Base-by-base conservation (phyloP, 1,284 basidiomycete genomes). In the Mycena sp. region DNA sequence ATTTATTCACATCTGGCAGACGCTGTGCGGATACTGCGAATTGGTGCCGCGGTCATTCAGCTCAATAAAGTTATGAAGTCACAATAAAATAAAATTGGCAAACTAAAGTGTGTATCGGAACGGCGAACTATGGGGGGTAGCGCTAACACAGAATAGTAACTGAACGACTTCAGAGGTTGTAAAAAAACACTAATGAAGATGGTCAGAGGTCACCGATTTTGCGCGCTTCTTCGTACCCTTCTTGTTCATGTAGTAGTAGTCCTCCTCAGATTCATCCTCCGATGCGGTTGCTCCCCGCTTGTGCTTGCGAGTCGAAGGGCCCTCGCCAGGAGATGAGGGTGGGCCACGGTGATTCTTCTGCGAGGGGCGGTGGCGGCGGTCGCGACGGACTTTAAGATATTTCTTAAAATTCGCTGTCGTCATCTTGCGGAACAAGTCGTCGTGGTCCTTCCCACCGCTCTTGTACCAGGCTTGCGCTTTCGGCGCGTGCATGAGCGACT, bases 401-500 rank as follows among this genome's bases (percentile, higher is more conserved):
- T 32, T 26, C 29, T 59, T 59, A 48, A 59, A 59, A 3, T 29
- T 19, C 7, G 37, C 46, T 3, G 57, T 26, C 23, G 12, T 59
- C 57, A 59, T 59, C 14, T 23, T 26, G 17, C 21, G 6, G 23
- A 59, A 59, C 2, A 9, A 16, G 14, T 30, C 16, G 11, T 29
- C 16, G 57, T 59, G 32, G 14, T 28, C 45, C 16, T 7, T 25
- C 5, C 57, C 57, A 2, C 26, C 28, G 28, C 46, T 51, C 26
- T 59, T 48, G 9, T 29, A 25, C 57, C 57, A 59, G 1, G 17
- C 57, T 14, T 19, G 11, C 11, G 41, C 57, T 30, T 35, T 50
- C 14, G 57, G 28, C 28, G 37, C 19, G 2, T 14, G 4, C 5
- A 5, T 12, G 9, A 59, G 29, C 3, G 4, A 26, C 9, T 26